These are phyloP conservation scores for Pichia sorboxylosa DNA, from an alignment of 1,139 yeast genomes.

Conservation along the genomic window DNA sequence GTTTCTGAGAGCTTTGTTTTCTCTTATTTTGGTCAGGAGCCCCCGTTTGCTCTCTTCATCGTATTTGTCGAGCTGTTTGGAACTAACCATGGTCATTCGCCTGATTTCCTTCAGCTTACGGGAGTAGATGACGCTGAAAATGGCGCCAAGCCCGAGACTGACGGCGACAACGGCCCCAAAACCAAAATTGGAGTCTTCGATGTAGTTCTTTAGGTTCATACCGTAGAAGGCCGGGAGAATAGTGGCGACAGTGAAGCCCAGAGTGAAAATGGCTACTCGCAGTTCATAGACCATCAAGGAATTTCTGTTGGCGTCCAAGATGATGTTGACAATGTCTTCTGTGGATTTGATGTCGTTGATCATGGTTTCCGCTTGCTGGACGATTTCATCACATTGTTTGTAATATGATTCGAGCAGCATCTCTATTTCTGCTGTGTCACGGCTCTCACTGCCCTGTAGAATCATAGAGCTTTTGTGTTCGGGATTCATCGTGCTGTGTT, in stretches of 20 bases:
- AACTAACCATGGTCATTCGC: slow-evolving; percentile 34
- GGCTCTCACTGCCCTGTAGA: slow-evolving; percentile 7
- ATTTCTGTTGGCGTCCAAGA: slow-evolving; percentile 89
- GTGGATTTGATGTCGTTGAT: slow-evolving; percentile 83
- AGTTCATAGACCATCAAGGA: slow-evolving; percentile 83
- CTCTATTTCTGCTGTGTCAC: slow-evolving; percentile 62
- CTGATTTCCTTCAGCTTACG: slow-evolving; percentile 36
- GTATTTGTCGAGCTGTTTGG: slow-evolving; percentile 14
- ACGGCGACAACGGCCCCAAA: slow-evolving; percentile 48
- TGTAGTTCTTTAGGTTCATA: slow-evolving; percentile 84
- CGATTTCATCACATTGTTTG: slow-evolving; percentile 92
- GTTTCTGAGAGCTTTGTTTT: neutral
- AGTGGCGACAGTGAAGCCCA: slow-evolving; percentile 76
- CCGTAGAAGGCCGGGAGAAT: slow-evolving; percentile 78
- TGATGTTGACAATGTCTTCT: slow-evolving; percentile 91
- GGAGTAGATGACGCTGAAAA: slow-evolving; percentile 34
- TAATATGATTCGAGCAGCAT: slow-evolving; percentile 87
- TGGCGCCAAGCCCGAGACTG: slow-evolving; percentile 35
- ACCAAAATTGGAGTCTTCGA: slow-evolving; percentile 65
- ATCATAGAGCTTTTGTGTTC: neutral
- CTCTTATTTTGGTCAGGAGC: slow-evolving; percentile 6
- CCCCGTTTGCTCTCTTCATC: slow-evolving; percentile 15
- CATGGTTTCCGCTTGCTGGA: slow-evolving; percentile 80
- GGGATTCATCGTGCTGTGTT: neutral
- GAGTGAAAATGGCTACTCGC: slow-evolving; percentile 72